Evolutionary conservation across 2,329 filamentous ascomycete species (phyloP).

Genomic region (Aaosphaeria arxii): DNA sequence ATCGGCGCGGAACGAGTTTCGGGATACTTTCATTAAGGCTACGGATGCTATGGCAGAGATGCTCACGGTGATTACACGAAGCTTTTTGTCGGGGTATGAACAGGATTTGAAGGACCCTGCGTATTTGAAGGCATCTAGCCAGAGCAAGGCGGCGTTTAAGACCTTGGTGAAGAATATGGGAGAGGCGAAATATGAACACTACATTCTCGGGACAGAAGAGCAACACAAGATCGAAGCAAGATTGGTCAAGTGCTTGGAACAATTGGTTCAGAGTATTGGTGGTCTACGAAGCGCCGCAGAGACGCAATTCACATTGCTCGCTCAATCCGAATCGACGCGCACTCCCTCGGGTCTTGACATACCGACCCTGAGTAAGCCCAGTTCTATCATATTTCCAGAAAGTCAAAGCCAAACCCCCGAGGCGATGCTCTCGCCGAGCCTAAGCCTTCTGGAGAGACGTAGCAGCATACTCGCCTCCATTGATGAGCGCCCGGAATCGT

Average conservation of each 20-base stretch:
- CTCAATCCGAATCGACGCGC: slow-evolving; percentile 49
- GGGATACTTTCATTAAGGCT: slow-evolving; percentile 69
- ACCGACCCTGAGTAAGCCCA: slow-evolving; percentile 16
- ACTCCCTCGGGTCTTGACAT: slow-evolving; percentile 7
- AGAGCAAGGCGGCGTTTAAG: slow-evolving; percentile 66
- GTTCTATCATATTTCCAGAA: slow-evolving; percentile 23
- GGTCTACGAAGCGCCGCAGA: slow-evolving; percentile 85
- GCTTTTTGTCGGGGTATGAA: slow-evolving; percentile 80
- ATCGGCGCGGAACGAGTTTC: slow-evolving; percentile 71
- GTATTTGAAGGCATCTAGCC: slow-evolving; percentile 60
- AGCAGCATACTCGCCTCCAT: slow-evolving; percentile 41
- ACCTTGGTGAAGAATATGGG: slow-evolving; percentile 73
- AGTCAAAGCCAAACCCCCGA: slow-evolving; percentile 11
- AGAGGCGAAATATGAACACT: slow-evolving; percentile 89
- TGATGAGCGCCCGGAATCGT: slow-evolving; percentile 38
- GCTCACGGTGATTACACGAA: slow-evolving; percentile 75
- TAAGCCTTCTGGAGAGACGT: slow-evolving; percentile 29
- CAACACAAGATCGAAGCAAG: slow-evolving; percentile 76
- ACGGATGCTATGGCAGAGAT: slow-evolving; percentile 77
- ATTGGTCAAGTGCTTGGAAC: slow-evolving; percentile 80
- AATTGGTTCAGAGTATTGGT: slow-evolving; percentile 82
- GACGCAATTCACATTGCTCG: slow-evolving; percentile 82
- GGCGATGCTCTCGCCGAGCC: slow-evolving; percentile 25
- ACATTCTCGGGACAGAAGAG: slow-evolving; percentile 72
- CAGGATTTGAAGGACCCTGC: slow-evolving; percentile 67